Evolutionary conservation across 768 basidiomycete species (phyloP), one percentile per base, ranked within the genome.

Genomic region (Pleurotus djamor): DNA sequence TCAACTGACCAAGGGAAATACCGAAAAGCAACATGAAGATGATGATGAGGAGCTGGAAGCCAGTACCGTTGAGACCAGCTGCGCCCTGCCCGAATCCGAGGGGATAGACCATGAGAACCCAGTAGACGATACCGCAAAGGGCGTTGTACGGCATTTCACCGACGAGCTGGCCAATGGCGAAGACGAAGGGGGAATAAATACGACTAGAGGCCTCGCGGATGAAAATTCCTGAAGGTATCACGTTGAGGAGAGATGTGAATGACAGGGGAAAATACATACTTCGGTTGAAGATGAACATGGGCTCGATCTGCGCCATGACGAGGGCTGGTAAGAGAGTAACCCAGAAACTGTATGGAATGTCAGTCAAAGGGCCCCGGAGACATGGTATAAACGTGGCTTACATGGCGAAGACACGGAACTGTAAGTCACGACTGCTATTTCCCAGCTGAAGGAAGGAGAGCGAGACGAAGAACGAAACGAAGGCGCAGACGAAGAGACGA

Each of bases 151-250:
- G 94, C 58, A 91, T 80, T 71, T 96, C 93, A 45, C 92, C 87
- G 12, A 91, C 68, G 28, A 95, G 77, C 67, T 95, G 94, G 2
- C 87, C 85, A 36, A 92, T 80, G 34, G 92, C 89, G 68, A 96
- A 96, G 17, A 93, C 91, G 59, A 86, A 87, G 0, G 91, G 87
- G 0, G 88, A 90, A 72, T 95, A 95, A 67, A 95, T 94, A 60
- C 89, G 84, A 73, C 89, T 91, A 2, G 88, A 90, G 0, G 90
- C 81, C 74, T 94, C 72, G 65, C 75, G 65, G 52, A 76, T 75
- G 64, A 80, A 81, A 33, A 70, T 75, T 49, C 77, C 72, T 73
- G 52, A 43, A 32, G 17, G 12, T 3, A 28, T 28, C 21, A 45
- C 12, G 48, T 59, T 14, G 63, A 48, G 34, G 5, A 58, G 13